A percentile compares a stretch with the other conserved stretches of the same genome.
phyloP scores from a whole-genome alignment of 345 rosid species.

The Atalantia buxifolia region DNA sequence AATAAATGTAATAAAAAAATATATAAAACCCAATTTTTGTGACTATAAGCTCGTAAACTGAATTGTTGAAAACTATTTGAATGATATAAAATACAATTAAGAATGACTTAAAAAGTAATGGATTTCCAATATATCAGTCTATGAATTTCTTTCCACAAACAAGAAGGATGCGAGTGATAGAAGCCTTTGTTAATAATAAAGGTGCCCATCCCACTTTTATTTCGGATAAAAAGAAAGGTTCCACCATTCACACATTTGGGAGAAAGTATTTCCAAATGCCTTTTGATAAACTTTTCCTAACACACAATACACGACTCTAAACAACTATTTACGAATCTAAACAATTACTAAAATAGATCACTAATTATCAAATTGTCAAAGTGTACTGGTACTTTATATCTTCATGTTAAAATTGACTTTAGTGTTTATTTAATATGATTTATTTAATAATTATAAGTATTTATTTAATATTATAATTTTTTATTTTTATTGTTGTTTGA shows the following conservation, averaged over 20 bases:
- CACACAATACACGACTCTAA: background rate
- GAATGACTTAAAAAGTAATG: background rate
- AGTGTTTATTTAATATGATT: too few relatives aligned
- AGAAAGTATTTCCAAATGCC: background rate
- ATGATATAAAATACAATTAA: background rate
- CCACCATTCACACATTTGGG: background rate
- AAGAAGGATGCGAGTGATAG: background rate
- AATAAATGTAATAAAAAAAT: too few relatives aligned
- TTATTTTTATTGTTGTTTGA: too few relatives aligned
- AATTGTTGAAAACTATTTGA: too few relatives aligned
- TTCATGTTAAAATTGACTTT: too few relatives aligned
- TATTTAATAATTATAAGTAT: too few relatives aligned
- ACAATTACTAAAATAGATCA: background rate
- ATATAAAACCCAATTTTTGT: too few relatives aligned
- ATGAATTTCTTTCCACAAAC: too few relatives aligned
- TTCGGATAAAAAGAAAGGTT: background rate
- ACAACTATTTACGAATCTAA: background rate
- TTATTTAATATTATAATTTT: too few relatives aligned
- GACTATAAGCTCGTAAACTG: too few relatives aligned
- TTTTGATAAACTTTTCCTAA: background rate
- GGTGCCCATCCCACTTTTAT: background rate
- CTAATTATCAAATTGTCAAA: background rate
- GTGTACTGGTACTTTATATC: background rate
- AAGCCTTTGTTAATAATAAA: background rate
- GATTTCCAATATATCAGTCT: background rate